Evolutionary conservation across 306 rosid species (phyloP).

Genomic region (Begonia loranthoides): DNA sequence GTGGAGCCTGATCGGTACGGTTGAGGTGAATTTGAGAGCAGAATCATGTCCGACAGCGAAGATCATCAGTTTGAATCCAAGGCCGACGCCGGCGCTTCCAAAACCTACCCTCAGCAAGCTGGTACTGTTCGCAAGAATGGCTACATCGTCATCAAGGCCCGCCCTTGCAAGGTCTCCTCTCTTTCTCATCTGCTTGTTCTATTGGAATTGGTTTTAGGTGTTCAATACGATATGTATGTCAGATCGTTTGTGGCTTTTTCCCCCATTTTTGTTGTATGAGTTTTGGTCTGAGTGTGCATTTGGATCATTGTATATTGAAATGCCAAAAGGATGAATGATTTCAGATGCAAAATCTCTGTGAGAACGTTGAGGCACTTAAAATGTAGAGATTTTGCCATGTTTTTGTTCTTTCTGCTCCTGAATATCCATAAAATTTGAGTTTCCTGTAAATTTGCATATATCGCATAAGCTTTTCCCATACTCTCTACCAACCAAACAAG

Average conservation of each 20-base stretch:
- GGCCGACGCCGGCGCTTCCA: slow-evolving; percentile 73
- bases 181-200: not conserved
- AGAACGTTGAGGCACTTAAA: too few species aligned
- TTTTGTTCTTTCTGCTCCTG: too few species aligned
- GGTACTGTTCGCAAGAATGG: slow-evolving; percentile 76
- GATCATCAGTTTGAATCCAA: slow-evolving; percentile 72
- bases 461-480: too few species aligned
- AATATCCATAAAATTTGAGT: too few species aligned
- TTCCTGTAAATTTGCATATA: too few species aligned
- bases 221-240: too few species aligned
- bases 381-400: too few species aligned
- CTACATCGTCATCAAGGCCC: slow-evolving; percentile 50
- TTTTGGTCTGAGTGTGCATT: not conserved
- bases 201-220: not conserved
- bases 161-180: slow-evolving; percentile 53
- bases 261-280: not conserved
- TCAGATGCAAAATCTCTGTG: too few species aligned
- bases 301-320: too few species aligned
- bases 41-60: slow-evolving; percentile 54
- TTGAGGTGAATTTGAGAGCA: not conserved
- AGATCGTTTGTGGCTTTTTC: too few species aligned
- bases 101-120: slow-evolving; percentile 70
- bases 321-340: too few species aligned
- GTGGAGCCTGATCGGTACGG: slow-evolving; percentile 6
- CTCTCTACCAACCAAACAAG: too few species aligned